Base-by-base conservation (phyloP, 1,284 basidiomycete species). In the Pyrrhoderma noxium region DNA sequence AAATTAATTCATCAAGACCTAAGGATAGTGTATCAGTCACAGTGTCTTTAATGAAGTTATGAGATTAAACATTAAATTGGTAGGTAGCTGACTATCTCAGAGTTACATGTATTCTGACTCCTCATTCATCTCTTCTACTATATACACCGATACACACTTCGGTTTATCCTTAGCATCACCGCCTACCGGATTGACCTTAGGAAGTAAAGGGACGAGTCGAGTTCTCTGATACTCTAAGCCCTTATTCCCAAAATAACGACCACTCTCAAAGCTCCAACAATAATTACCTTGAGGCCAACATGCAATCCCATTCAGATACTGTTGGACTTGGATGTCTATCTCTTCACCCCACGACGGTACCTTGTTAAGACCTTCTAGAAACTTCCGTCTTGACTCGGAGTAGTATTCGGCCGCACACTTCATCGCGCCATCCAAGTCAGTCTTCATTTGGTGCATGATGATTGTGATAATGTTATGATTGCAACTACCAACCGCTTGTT, bases 381-480 rank as follows among this genome's bases (percentile, higher is more conserved):
- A 47, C 14, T 25, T 47, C 22, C 19, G 19, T 36, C 38, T 31
- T 9, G 34, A 23, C 36, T 70, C 65, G 36, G 65, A 62, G 59
- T 79, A 80, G 3, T 78, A 65, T 3, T 71, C 66, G 11, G 76
- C 79, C 36, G 78, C 73, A 54, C 71, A 72, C 58, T 80, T 70
- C 8, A 82, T 62, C 1, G 80, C 78, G 14, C 67, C 64, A 54
- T 81, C 76, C 3, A 82, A 63, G 31, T 64, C 65, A 47, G 73
- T 65, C 1, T 69, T 71, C 47, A 75, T 69, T 54, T 77, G 66
- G 27, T 67, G 64, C 77, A 78, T 82, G 52, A 80, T 67, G 44
- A 82, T 73, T 3, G 70, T 68, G 44, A 82, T 70, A 71, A 82
- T 77, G 60, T 82, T 82, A 60, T 80, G 74, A 8, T 54, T 53